Evolutionary conservation across 805 yeast species (phyloP), one percentile per base, ranked within the genome.

Genomic region (Brettanomyces anomalus): DNA sequence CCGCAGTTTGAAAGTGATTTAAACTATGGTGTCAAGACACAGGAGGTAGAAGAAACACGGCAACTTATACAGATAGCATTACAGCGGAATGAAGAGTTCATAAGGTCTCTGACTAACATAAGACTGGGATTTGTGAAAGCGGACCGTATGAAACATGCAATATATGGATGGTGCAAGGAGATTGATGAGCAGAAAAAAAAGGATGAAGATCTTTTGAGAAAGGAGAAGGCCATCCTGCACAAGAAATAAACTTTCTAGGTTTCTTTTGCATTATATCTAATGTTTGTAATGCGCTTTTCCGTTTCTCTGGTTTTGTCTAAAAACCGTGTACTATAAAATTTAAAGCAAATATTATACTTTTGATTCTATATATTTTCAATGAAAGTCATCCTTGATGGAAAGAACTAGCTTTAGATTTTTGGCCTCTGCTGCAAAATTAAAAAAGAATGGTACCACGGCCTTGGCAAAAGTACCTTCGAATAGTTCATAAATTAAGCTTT

Each of bases 61-160:
- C 89, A 83, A 53, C 70, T 79, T 59, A 79, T 76, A 41, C 96
- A 74, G 67, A 87, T 81, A 37, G 82, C 83, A 0, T 67, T 87
- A 37, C 95, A 89, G 60, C 77, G 90, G 47, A 76, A 80, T 45
- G 88, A 86, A 56, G 97, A 93, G 61, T 90, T 82, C 57, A 81
- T 88, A 41, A 72, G 90, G 53, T 84, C 88, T 47, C 66, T 93
- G 54, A 68, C 77, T n/a, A 75, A 70, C 31, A 72, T 93, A 32
- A 72, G 97, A 51, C 72, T 72, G 53, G 94, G 88, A 1, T 65
- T 90, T 21, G 77, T 84, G 31, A 74, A 85, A 53, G 90, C 96
- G 0, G 85, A 84, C 51, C 67, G 90, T 46, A 71, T 84, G 50
- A 80, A 85, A 51, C 74, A 74, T 37, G 76, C 79, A 49, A 73